These are phyloP conservation scores for Pythium insidiosum DNA, from an alignment of 352 stramenopile genomes.

Conservation along the genomic window DNA sequence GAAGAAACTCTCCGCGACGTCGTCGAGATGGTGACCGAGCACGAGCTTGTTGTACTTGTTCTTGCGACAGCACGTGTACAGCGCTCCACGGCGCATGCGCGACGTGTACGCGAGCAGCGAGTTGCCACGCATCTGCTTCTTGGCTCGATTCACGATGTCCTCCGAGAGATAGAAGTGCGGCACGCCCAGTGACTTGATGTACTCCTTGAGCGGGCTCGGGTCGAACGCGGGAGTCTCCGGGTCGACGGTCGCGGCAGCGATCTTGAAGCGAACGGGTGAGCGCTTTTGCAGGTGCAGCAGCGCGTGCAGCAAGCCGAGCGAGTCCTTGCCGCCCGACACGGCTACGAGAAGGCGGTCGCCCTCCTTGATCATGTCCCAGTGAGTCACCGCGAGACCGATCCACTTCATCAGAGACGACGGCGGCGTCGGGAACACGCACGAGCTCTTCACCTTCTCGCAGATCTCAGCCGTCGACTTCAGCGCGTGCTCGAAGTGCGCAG, in stretches of 20 bases:
- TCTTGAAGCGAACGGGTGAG: constrained; percentile 88
- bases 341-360: constrained; percentile 92
- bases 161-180: constrained; percentile 89
- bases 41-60: constrained; percentile 25
- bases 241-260: constrained; percentile 92
- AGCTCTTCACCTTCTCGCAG: constrained; percentile 21
- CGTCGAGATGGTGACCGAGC: constrained; percentile 92
- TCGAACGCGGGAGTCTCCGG: constrained; percentile 93
- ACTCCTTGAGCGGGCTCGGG: constrained; percentile 90
- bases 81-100: constrained; percentile 88
- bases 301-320: constrained; percentile 90
- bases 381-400: constrained; percentile 70
- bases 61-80: constrained; percentile 20
- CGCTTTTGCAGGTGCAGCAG: constrained; percentile 88
- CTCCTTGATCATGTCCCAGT: constrained; percentile 91
- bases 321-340: constrained; percentile 95
- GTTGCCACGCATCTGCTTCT: constrained; percentile 53
- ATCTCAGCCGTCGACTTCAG: constrained; percentile 19
- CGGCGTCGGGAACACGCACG: constrained; percentile 28
- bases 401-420: constrained; percentile 27
- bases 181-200: constrained; percentile 89
- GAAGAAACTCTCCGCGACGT: constrained; percentile 94
- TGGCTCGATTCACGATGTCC: constrained; percentile 71
- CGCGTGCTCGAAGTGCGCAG: constrained; percentile 8
- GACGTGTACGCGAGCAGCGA: constrained; percentile 90